Conservation (phyloP, 2,329 filamentous ascomycete genomes). For the Akanthomyces lecanii region DNA sequence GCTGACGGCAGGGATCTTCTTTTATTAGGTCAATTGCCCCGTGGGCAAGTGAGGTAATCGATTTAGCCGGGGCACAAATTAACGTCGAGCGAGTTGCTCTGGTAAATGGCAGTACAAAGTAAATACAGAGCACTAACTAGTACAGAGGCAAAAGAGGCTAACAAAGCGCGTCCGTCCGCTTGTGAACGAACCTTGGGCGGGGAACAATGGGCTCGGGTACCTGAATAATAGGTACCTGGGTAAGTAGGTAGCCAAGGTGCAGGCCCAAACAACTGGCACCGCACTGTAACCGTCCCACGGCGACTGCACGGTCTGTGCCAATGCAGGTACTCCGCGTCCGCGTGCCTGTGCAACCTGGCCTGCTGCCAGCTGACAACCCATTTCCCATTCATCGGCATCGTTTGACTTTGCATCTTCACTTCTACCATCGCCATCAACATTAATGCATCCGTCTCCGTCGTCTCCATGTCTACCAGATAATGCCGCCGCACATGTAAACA, state of each 20-base stretch:
- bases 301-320: too few species aligned
- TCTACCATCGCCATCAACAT: neutral
- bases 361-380: neutral
- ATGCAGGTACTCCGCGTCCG: too few species aligned
- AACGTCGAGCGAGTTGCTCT: neutral
- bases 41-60: neutral
- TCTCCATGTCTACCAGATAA: neutral
- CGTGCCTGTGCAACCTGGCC: neutral
- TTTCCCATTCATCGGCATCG: neutral
- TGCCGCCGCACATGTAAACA: slow-evolving; percentile 3
- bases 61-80: slow-evolving; percentile 9
- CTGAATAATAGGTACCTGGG: too few species aligned
- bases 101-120: neutral
- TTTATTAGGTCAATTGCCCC: neutral
- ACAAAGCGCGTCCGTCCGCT: too few species aligned
- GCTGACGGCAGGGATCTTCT: slow-evolving; percentile 9
- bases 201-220: neutral
- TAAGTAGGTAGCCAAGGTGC: neutral
- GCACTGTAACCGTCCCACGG: too few species aligned
- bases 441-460: neutral
- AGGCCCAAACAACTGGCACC: neutral
- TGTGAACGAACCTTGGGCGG: neutral
- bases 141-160: too few species aligned
- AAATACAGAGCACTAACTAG: too few species aligned
- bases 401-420: neutral